A percentile compares a stretch with the other conserved stretches of the same genome.
Conservation (phyloP, 331 rosid genomes). For the Quercus phellos region DNA sequence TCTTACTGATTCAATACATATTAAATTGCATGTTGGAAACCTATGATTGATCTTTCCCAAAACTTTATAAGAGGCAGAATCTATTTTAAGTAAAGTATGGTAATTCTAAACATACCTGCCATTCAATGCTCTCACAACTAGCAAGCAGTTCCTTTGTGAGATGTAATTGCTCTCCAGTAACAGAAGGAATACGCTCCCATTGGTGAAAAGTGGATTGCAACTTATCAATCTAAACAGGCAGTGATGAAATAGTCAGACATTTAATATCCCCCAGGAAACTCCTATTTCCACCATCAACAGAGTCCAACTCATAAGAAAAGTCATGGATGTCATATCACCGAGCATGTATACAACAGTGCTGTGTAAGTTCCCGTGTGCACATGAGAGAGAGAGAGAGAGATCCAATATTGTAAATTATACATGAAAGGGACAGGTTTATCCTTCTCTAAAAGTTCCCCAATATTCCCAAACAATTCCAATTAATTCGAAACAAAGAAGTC, state of each 20-base stretch:
- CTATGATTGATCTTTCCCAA: not conserved
- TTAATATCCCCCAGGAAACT: not conserved
- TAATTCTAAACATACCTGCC: slow-evolving; percentile 60
- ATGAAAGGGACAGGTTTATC: not conserved
- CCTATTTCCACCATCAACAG: slow-evolving; percentile 1
- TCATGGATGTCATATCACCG: not conserved
- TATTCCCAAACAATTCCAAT: not conserved
- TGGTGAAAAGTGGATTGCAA: slow-evolving; percentile 74
- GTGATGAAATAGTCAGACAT: slow-evolving; percentile 5
- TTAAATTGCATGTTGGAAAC: not conserved
- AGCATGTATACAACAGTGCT: not conserved
- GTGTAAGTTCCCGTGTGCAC: not conserved
- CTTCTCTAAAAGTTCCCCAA: not conserved
- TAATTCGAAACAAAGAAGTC: not conserved
- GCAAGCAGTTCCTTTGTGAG: slow-evolving; percentile 62
- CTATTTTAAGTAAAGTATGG: not conserved
- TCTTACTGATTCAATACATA: not conserved
- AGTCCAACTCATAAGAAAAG: slow-evolving; percentile 2
- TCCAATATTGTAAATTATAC: not conserved
- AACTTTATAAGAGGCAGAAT: not conserved
- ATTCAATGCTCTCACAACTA: slow-evolving; percentile 72
- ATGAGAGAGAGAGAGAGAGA: not conserved
- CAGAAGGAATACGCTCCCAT: slow-evolving; percentile 56
- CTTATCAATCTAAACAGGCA: slow-evolving; percentile 61
- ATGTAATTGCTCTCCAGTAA: slow-evolving; percentile 45